A percentile compares a stretch with the other conserved stretches of the same genome.
phyloP scores from a whole-genome alignment of 257 asterid genomes.

The Forsythia suspensa region DNA sequence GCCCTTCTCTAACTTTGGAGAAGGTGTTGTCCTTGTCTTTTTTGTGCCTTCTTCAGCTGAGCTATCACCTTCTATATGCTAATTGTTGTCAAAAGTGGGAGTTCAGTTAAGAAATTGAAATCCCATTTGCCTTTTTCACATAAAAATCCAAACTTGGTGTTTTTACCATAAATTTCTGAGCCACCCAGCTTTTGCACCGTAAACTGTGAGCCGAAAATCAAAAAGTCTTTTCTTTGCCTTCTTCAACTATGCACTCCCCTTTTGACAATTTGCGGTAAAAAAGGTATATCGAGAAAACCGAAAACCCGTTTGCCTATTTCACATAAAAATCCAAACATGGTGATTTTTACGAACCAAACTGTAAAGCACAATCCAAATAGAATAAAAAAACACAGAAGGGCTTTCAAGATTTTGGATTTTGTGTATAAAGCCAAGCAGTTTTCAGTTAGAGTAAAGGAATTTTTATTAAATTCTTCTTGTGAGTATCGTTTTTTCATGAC shows the following conservation, averaged over 20 bases:
- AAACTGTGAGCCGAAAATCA: conserved; percentile 49
- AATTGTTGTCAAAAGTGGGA: conserved; percentile 36
- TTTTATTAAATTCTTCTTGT: conserved; percentile 51
- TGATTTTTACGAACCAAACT: conserved; percentile 28
- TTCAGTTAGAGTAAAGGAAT: conserved; percentile 55
- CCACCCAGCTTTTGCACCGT: conserved; percentile 39
- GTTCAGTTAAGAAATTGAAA: conserved; percentile 29
- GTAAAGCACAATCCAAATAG: conserved; percentile 22
- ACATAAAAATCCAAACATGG: conserved; percentile 48
- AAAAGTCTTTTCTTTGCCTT: conserved; percentile 42
- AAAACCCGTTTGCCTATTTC: conserved; percentile 45
- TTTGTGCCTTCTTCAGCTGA: conserved; percentile 36
- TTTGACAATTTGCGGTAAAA: conserved; percentile 31
- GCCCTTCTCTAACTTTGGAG: too few species aligned
- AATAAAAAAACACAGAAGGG: conserved; percentile 31
- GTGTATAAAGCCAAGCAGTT: conserved; percentile 36
- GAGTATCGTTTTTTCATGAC: conserved; percentile 76
- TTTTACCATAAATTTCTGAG: conserved; percentile 27
- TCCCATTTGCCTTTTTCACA: conserved; percentile 45
- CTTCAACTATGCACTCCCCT: conserved; percentile 34
- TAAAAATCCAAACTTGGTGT: conserved; percentile 46
- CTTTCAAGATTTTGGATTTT: conserved; percentile 28
- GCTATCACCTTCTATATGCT: conserved; percentile 26
- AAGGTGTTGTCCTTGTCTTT: too few species aligned
- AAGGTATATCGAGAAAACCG: conserved; percentile 37